Evolutionary conservation across 805 yeast genomes (phyloP).

Genomic region (Phaffomyces thermotolerans): DNA sequence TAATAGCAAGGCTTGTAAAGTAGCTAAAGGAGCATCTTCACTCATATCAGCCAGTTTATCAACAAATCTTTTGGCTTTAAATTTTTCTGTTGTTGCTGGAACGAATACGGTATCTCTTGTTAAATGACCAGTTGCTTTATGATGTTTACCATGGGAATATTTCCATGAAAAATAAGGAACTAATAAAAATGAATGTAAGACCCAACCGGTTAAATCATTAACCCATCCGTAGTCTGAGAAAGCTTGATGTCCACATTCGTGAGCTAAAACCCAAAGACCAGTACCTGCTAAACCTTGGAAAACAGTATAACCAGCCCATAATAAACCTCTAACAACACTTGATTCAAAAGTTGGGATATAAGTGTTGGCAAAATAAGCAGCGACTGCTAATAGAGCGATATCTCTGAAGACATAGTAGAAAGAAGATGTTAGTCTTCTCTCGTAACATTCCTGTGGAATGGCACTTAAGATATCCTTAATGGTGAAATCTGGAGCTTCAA

Average conservation of each 20-base stretch:
- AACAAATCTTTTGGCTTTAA: constrained; percentile 32
- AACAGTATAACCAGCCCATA: constrained; percentile 52
- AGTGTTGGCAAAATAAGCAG: constrained; percentile 48
- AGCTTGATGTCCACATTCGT: constrained; percentile 89
- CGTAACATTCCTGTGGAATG: constrained; percentile 70
- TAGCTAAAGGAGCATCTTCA: constrained; percentile 69
- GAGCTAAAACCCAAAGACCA: constrained; percentile 82
- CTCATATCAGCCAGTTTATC: constrained; percentile 44
- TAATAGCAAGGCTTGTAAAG: constrained; percentile 45
- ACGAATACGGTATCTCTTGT: constrained; percentile 81
- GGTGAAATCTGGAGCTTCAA: constrained; percentile 66
- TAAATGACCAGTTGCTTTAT: constrained; percentile 82
- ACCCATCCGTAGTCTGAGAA: constrained; percentile 65
- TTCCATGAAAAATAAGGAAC: constrained; percentile 91
- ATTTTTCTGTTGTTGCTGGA: constrained; percentile 60
- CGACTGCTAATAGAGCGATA: constrained; percentile 37
- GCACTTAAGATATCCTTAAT: constrained; percentile 68
- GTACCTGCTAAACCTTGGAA: constrained; percentile 62
- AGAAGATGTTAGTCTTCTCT: constrained; percentile 48
- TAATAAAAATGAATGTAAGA: constrained; percentile 66
- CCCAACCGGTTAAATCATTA: constrained; percentile 79
- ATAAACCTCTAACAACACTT: constrained; percentile 38
- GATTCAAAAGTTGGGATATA: constrained; percentile 45
- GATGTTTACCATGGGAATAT: constrained; percentile 78
- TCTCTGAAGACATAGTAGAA: constrained; percentile 66